phyloP scores from a whole-genome alignment of 179 eudicot species.

The Beta corolliflora region DNA sequence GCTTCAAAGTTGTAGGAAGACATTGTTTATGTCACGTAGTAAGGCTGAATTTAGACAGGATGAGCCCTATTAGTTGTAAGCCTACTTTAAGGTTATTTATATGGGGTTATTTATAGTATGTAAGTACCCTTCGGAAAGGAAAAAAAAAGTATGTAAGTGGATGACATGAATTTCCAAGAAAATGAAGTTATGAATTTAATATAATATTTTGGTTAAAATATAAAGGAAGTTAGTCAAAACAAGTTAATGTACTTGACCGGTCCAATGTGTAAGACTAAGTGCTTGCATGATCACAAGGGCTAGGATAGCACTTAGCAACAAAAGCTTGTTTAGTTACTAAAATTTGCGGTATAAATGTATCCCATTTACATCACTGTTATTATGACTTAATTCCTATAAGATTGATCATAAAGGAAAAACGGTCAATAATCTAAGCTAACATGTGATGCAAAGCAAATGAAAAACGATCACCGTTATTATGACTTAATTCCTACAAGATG shows the following conservation, averaged over 20 bases:
- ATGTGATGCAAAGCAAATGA: too few species aligned
- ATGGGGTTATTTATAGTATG: too few species aligned
- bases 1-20: constrained; percentile 18
- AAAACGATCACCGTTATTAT: too few species aligned
- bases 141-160: neutral
- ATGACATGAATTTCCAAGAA: neutral
- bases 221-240: constrained; percentile 14
- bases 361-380: too few species aligned
- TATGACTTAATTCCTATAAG: too few species aligned
- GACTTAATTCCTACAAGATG: too few species aligned
- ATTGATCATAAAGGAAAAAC: too few species aligned
- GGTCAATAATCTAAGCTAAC: too few species aligned
- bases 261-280: neutral
- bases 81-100: neutral
- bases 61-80: neutral
- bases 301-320: too few species aligned
- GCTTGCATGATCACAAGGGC: neutral
- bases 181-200: neutral
- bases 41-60: neutral
- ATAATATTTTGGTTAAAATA: neutral
- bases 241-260: constrained; percentile 5
- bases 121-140: neutral
- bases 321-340: too few species aligned
- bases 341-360: too few species aligned
- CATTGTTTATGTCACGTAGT: constrained; percentile 7